Conservation (phyloP, 2,329 filamentous ascomycete genomes). For the Aspergillus sp. region DNA sequence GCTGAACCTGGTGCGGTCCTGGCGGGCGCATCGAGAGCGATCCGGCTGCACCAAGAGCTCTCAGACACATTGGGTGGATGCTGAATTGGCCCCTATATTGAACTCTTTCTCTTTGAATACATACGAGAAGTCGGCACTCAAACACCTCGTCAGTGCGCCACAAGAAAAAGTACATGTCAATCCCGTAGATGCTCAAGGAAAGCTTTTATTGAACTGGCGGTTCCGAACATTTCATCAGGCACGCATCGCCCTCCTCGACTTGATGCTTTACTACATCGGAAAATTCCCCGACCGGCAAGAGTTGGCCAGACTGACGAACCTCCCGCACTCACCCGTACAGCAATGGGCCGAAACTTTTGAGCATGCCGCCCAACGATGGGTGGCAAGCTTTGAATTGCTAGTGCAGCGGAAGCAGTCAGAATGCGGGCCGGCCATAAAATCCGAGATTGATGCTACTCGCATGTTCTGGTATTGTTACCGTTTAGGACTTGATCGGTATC, state of each 20-base stretch:
- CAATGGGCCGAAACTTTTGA: neutral
- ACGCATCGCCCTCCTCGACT: slow-evolving; percentile 15
- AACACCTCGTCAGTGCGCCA: neutral
- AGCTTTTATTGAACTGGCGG: slow-evolving; percentile 10
- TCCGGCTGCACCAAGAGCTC: neutral
- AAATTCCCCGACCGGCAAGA: slow-evolving; percentile 9
- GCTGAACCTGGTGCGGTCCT: slow-evolving; percentile 19
- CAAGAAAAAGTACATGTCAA: neutral
- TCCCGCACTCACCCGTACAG: neutral
- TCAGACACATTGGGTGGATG: slow-evolving; percentile 20
- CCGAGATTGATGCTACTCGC: slow-evolving; percentile 15
- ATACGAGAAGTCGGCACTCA: slow-evolving; percentile 3
- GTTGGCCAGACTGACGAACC: neutral
- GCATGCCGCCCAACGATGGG: slow-evolving; percentile 9
- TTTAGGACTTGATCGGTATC: slow-evolving; percentile 12
- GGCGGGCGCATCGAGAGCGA: slow-evolving; percentile 11
- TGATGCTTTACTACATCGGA: slow-evolving; percentile 12
- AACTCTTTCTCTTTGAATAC: slow-evolving; percentile 19
- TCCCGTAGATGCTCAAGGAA: neutral
- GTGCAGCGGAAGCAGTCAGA: neutral
- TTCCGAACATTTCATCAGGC: slow-evolving; percentile 18
- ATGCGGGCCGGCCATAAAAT: slow-evolving; percentile 12
- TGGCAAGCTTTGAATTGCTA: slow-evolving; percentile 14
- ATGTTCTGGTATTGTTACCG: slow-evolving; percentile 13
- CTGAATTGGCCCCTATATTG: slow-evolving; percentile 21